A percentile compares a stretch with the other conserved stretches of the same genome.
These are phyloP conservation scores for Buddleja alternifolia DNA, from an alignment of 257 asterid species.

Conservation along the genomic window DNA sequence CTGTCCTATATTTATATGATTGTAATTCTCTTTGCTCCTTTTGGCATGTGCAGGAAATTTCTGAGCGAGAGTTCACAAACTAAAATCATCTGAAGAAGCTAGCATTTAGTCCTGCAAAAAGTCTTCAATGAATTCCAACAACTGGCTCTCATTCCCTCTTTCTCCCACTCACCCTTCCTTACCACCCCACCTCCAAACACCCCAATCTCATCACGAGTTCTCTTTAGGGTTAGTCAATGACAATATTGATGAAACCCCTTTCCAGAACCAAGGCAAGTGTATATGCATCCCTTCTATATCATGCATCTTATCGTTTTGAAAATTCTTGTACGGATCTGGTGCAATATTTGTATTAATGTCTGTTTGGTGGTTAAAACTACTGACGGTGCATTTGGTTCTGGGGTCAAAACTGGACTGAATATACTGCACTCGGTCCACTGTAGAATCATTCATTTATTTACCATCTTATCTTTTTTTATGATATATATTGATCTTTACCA, in stretches of 20 bases:
- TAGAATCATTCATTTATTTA: too few species aligned
- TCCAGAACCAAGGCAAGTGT: conserved; percentile 62
- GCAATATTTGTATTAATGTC: too few species aligned
- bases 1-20: conserved; percentile 16
- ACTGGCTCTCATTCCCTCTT: conserved; percentile 88
- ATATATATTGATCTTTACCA: neutral
- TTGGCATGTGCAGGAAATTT: conserved; percentile 47
- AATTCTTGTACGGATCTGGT: too few species aligned
- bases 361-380: too few species aligned
- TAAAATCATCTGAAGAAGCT: too few species aligned
- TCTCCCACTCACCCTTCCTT: conserved; percentile 67
- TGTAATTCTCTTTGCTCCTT: conserved; percentile 25
- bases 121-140: conserved; percentile 71
- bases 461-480: neutral
- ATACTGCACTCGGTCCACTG: too few species aligned
- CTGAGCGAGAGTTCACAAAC: neutral
- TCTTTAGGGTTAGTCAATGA: conserved; percentile 75
- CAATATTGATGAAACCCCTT: conserved; percentile 58
- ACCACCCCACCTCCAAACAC: conserved; percentile 52
- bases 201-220: conserved; percentile 63
- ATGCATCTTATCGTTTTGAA: too few species aligned
- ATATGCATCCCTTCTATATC: neutral
- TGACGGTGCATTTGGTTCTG: too few species aligned
- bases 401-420: too few species aligned
- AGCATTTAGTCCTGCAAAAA: conserved; percentile 26